Evolutionary conservation across 352 stramenopile genomes (phyloP).

Genomic region (Phytophthora pluvialis): DNA sequence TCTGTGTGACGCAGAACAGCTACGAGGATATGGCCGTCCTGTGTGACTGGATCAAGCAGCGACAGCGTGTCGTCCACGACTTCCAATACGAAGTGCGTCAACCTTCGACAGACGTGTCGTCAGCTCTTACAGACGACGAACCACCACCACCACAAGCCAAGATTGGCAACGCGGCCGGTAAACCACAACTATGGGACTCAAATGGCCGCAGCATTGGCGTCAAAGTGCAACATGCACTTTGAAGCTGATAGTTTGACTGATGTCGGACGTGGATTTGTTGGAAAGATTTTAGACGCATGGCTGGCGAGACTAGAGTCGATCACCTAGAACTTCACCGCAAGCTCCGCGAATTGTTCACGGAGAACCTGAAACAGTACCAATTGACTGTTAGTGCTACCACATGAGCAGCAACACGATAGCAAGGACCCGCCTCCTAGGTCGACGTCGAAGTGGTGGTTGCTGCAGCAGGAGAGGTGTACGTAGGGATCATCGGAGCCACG

Average conservation of each 20-base stretch:
- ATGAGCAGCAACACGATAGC: no score
- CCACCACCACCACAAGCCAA: constrained; percentile 2
- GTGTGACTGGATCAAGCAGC: constrained; percentile 65
- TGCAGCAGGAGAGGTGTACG: no score
- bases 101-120: background rate
- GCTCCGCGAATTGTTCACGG: no score
- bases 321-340: no score
- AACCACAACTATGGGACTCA: constrained; percentile 55
- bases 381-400: no score
- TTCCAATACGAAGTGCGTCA: constrained; percentile 26
- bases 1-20: constrained; percentile 63
- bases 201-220: constrained; percentile 57
- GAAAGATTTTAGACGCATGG: background rate
- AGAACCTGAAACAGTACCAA: no score
- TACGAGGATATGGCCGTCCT: constrained; percentile 80
- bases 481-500: no score
- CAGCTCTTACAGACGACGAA: background rate
- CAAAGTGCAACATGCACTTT: constrained; percentile 20
- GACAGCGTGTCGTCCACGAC: constrained; percentile 41
- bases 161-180: background rate
- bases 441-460: no score
- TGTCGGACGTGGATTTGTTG: background rate
- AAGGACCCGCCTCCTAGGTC: no score
- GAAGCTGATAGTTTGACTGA: background rate
- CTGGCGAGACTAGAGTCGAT: no score